phyloP scores from a whole-genome alignment of 1,284 basidiomycete genomes.

The Cryptococcus sp. region DNA sequence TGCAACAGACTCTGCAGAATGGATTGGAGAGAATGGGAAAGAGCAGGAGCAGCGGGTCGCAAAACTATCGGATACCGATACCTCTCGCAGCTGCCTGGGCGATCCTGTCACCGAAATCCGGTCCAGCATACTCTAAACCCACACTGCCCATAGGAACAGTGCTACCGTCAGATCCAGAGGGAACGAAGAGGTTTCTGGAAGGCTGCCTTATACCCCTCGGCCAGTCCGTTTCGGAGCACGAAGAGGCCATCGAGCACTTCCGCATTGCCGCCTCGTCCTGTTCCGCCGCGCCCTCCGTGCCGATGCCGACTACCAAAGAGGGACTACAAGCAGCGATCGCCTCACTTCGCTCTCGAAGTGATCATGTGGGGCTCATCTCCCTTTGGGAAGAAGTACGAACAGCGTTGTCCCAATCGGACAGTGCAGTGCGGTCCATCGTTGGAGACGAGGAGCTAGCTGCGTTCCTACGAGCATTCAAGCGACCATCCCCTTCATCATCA shows the following conservation, averaged over 20 bases:
- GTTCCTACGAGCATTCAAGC: constrained; percentile 15
- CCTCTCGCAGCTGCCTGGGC: too few species aligned
- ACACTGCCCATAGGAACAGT: too few species aligned
- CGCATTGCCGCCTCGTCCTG: not conserved
- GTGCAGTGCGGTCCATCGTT: not conserved
- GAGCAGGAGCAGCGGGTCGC: too few species aligned
- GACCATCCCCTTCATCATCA: not conserved
- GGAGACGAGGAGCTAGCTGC: constrained; percentile 1
- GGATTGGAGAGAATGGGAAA: too few species aligned
- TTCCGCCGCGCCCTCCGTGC: not conserved
- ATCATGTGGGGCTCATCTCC: not conserved
- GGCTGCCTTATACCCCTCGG: not conserved
- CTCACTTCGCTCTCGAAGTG: not conserved
- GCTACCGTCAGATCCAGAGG: too few species aligned
- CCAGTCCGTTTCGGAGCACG: not conserved
- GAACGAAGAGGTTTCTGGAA: too few species aligned
- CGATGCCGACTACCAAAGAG: not conserved
- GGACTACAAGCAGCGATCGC: not conserved
- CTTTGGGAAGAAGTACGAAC: not conserved
- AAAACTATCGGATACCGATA: too few species aligned
- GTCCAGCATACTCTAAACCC: too few species aligned
- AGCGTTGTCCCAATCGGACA: not conserved
- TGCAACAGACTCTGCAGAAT: too few species aligned
- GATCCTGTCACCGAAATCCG: too few species aligned
- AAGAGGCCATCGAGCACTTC: not conserved